These are phyloP conservation scores for Aureobasidium vineae DNA, from an alignment of 2,329 filamentous ascomycete species.

Conservation along the genomic window DNA sequence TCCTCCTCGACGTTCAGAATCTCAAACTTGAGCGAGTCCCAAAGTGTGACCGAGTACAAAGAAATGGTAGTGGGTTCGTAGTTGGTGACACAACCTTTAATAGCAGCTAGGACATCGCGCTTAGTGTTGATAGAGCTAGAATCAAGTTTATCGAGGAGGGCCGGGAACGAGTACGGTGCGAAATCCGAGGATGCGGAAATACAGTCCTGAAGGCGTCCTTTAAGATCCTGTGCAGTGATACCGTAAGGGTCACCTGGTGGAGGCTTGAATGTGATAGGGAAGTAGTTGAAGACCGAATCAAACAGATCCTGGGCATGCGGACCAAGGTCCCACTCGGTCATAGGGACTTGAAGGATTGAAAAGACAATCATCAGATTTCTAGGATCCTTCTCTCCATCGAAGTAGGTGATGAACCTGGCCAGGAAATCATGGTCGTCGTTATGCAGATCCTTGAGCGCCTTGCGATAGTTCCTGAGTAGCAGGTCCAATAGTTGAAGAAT, in stretches of 20 bases:
- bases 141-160: slow-evolving; percentile 66
- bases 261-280: slow-evolving; percentile 68
- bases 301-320: slow-evolving; percentile 62
- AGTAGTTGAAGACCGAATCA: slow-evolving; percentile 69
- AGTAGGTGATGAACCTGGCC: slow-evolving; percentile 61
- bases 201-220: slow-evolving; percentile 62
- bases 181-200: slow-evolving; percentile 62
- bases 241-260: slow-evolving; percentile 68
- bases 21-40: slow-evolving; percentile 68
- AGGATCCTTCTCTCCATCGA: slow-evolving; percentile 67
- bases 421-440: slow-evolving; percentile 56
- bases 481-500: slow-evolving; percentile 61
- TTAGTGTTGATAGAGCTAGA: slow-evolving; percentile 68
- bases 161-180: slow-evolving; percentile 66
- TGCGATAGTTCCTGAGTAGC: slow-evolving; percentile 61
- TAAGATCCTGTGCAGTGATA: slow-evolving; percentile 67
- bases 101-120: slow-evolving; percentile 64
- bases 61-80: slow-evolving; percentile 61
- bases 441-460: slow-evolving; percentile 56
- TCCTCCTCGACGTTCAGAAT: slow-evolving; percentile 66
- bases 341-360: slow-evolving; percentile 63
- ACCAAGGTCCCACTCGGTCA: slow-evolving; percentile 66
- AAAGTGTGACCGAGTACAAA: slow-evolving; percentile 62
- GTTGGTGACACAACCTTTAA: slow-evolving; percentile 58
- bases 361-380: slow-evolving; percentile 70